Base-by-base conservation (phyloP, 139 green algal species). In the Chlorella sp. region DNA sequence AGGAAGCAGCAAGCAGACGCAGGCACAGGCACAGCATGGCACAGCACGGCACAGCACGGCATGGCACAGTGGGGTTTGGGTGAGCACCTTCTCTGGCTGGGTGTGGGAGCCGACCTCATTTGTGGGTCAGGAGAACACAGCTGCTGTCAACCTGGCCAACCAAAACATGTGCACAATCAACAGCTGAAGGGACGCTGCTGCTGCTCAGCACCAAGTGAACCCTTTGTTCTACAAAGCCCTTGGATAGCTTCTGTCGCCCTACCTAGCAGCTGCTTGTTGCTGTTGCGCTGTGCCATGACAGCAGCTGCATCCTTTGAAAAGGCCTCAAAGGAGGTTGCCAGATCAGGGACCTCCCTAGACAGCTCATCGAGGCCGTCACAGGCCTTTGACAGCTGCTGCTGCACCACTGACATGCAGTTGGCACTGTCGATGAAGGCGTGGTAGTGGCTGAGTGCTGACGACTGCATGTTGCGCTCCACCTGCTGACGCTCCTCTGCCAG, bases 401-500 rank as follows among this genome's bases (percentile, higher is more conserved):
- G 70, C 5, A 85, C 80, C 20, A 70, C 73, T 3, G 67, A 69
- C 32, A 89, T 55, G 70, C 72, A 83, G 59, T 65, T 62, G 60
- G 82, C 77, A 17, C 75, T 82, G 51, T 86, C 67, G 36, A 87
- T 82, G 35, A 87, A 87, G 0, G 82, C 81, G 17, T 35, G 60
- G 67, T 87, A 85, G 65, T 87, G 76, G 27, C 72, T 80, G 20
- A 87, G 71, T 1, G 84, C 80, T 24, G 74, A 83, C 6, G 62
- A 71, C 62, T 86, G 79, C 2, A 85, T 69, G 66, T 55, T 81
- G 22, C 91, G 85, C 35, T 90, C 64, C 3, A 98, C 61, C 51
- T 90, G 83, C 55, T 95, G 82, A 51, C 83, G 76, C 70, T 98
- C 94, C 2, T 87, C 82, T 5, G 77, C 70, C 61, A 98, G 83